phyloP scores from a whole-genome alignment of 129 eudicot species.

The Pseudognaphalium luteoalbum region DNA sequence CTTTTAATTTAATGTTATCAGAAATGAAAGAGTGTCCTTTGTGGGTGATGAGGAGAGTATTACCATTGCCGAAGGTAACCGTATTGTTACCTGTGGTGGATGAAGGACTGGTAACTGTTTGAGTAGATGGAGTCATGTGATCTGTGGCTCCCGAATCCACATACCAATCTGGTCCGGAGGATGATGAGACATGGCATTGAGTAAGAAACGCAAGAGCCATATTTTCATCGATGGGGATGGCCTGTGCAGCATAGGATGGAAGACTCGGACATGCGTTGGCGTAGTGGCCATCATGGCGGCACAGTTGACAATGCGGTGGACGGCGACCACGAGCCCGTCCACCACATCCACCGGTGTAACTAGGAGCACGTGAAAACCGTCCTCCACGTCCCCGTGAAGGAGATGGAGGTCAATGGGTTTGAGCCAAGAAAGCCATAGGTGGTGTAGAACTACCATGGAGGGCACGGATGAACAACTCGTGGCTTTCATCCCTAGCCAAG shows the following conservation, averaged over 20 bases:
- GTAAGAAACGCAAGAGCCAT: not conserved
- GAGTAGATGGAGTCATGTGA: not conserved
- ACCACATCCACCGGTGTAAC: not conserved
- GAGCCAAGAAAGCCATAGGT: too few species aligned
- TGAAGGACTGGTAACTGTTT: not conserved
- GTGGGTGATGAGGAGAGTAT: not conserved
- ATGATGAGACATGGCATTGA: not conserved
- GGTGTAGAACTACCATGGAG: not conserved
- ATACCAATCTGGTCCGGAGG: not conserved
- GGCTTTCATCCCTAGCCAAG: not conserved
- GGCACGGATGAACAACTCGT: not conserved
- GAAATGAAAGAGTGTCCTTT: not conserved
- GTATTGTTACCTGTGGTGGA: not conserved
- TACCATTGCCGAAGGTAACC: not conserved
- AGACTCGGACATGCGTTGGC: not conserved
- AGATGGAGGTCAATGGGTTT: too few species aligned
- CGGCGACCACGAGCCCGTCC: not conserved
- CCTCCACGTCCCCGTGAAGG: not conserved
- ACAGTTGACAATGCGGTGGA: not conserved
- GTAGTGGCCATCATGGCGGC: not conserved
- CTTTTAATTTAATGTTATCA: not conserved
- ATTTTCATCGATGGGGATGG: not conserved
- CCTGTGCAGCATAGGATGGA: not conserved
- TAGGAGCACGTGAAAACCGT: not conserved
- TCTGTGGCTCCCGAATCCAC: constrained; percentile 4